A percentile compares a stretch with the other conserved stretches of the same genome.
Evolutionary conservation across 1,139 yeast species (phyloP).

Genomic region (Zygoascus hellenicus): DNA sequence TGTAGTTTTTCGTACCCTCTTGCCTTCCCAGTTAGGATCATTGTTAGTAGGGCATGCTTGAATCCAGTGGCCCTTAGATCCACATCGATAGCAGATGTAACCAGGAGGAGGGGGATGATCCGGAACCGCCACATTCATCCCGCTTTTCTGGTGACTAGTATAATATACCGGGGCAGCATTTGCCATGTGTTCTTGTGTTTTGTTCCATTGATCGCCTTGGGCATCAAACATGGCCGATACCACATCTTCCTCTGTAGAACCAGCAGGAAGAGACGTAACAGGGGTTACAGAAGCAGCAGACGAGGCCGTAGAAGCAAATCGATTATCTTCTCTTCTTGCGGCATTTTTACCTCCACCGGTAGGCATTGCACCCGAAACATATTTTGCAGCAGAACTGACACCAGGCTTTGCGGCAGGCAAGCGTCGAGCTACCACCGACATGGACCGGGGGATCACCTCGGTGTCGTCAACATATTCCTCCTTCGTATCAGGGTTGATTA

Average conservation of each 20-base stretch:
- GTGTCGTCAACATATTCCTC: constrained; percentile 85
- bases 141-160: constrained; percentile 22
- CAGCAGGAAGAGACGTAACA: constrained; percentile 18
- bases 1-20: constrained; percentile 83
- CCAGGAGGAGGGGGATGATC: constrained; percentile 92
- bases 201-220: constrained; percentile 91
- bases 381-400: constrained; percentile 53
- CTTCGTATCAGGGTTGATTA: constrained; percentile 73
- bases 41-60: constrained; percentile 90
- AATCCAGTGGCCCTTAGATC: constrained; percentile 95
- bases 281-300: constrained; percentile 23
- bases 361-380: constrained; percentile 59
- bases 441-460: constrained; percentile 76
- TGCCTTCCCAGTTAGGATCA: constrained; percentile 92
- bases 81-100: constrained; percentile 93
- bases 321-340: constrained; percentile 26
- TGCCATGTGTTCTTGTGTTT: constrained; percentile 87
- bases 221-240: constrained; percentile 88
- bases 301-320: constrained; percentile 19
- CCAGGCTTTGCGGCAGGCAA: constrained; percentile 66
- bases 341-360: constrained; percentile 25
- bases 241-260: constrained; percentile 74
- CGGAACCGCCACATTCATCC: constrained; percentile 33
- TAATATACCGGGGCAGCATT: constrained; percentile 35
- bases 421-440: constrained; percentile 74